phyloP scores from a whole-genome alignment of 1,284 basidiomycete genomes.

The Ceratobasidium sp. region DNA sequence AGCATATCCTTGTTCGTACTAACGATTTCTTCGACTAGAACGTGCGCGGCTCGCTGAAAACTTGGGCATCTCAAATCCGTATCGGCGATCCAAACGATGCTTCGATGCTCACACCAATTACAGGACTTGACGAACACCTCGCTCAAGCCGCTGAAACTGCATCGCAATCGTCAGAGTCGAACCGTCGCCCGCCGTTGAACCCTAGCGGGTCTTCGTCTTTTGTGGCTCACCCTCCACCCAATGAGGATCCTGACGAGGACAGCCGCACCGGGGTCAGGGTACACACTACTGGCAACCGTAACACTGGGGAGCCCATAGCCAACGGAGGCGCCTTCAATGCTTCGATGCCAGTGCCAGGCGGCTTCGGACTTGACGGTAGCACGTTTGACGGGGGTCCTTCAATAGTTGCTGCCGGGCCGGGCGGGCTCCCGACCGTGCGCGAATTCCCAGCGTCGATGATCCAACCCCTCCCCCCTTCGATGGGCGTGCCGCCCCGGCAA shows the following conservation, averaged over 20 bases:
- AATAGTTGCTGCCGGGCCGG: background rate
- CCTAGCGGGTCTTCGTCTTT: slow-evolving; percentile 1
- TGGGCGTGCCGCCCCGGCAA: background rate
- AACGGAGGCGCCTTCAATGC: slow-evolving; percentile 1
- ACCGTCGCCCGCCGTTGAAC: slow-evolving; percentile 3
- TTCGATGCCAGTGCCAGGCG: slow-evolving; percentile 34
- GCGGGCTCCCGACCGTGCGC: slow-evolving; percentile 14
- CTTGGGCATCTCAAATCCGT: slow-evolving; percentile 40
- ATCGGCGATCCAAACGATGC: slow-evolving; percentile 35
- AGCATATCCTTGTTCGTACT: background rate
- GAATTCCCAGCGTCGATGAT: slow-evolving; percentile 34
- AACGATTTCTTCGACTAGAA: slow-evolving; percentile 6
- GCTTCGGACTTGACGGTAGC: slow-evolving; percentile 27
- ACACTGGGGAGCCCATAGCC: background rate
- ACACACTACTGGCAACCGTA: slow-evolving; percentile 3
- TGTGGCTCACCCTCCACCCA: background rate
- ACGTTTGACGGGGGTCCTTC: slow-evolving; percentile 1
- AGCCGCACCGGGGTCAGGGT: background rate
- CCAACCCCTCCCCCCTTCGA: slow-evolving; percentile 4
- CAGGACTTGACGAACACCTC: slow-evolving; percentile 37
- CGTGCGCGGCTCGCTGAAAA: slow-evolving; percentile 31
- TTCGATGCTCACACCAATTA: slow-evolving; percentile 15
- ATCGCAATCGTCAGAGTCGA: background rate
- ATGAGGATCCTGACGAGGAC: slow-evolving; percentile 22
- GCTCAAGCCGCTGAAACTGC: slow-evolving; percentile 4